These are phyloP conservation scores for Sugiyamaella valdiviana DNA, from an alignment of 805 yeast species.

Conservation along the genomic window DNA sequence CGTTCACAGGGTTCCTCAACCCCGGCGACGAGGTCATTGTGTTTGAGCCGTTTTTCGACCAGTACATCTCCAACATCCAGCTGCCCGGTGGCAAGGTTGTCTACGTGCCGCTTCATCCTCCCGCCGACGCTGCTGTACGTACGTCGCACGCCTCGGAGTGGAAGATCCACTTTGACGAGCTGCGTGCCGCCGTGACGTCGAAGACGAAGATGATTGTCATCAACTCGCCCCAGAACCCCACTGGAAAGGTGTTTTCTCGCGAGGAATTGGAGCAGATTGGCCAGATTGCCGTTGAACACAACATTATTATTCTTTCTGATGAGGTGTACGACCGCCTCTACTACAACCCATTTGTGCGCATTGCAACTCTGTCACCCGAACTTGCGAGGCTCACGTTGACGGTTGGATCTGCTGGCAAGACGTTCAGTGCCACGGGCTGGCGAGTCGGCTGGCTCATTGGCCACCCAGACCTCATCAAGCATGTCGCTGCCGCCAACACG, in stretches of 20 bases:
- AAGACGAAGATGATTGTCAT: conserved; percentile 82
- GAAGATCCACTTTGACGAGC: conserved; percentile 73
- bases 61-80: conserved; percentile 89
- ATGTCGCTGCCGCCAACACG: conserved; percentile 84
- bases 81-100: conserved; percentile 89
- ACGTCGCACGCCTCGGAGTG: conserved; percentile 80
- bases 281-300: conserved; percentile 74
- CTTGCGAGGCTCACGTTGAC: conserved; percentile 73
- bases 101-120: conserved; percentile 82
- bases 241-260: conserved; percentile 80
- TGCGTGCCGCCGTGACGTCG: conserved; percentile 61
- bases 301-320: conserved; percentile 77
- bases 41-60: conserved; percentile 95
- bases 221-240: conserved; percentile 94
- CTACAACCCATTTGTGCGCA: conserved; percentile 70
- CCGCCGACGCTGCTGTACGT: conserved; percentile 55
- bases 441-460: conserved; percentile 96
- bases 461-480: conserved; percentile 69
- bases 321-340: conserved; percentile 93
- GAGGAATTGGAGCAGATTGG: conserved; percentile 75
- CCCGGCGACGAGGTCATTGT: conserved; percentile 94
- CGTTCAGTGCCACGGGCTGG: conserved; percentile 99
- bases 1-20: conserved; percentile 75
- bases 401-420: conserved; percentile 95
- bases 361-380: conserved; percentile 78